phyloP scores from a whole-genome alignment of 2,329 filamentous ascomycete species.

The Diaporthe citriasiana region DNA sequence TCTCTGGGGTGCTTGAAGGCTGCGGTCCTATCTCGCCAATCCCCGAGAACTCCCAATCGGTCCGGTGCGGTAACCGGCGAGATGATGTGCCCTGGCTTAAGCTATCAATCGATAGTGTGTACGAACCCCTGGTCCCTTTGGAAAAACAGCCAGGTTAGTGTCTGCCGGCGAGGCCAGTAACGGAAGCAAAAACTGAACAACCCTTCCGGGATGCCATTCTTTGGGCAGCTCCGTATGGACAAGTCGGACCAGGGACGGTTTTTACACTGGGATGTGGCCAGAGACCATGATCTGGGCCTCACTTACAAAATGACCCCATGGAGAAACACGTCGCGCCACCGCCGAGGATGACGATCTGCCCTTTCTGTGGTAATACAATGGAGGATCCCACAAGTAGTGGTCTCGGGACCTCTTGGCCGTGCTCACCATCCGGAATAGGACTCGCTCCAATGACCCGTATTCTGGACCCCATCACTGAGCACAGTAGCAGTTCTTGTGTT shows the following conservation, averaged over 20 bases:
- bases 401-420: conserved; percentile 49
- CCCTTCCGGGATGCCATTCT: neutral
- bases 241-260: neutral
- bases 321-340: conserved; percentile 92
- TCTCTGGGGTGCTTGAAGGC: conserved; percentile 46
- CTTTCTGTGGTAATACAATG: conserved; percentile 60
- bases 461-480: neutral
- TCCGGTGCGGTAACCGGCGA: neutral
- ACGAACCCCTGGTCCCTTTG: conserved; percentile 71
- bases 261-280: too few species aligned
- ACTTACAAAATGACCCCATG: conserved; percentile 82
- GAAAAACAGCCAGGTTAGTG: neutral
- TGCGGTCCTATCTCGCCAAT: conserved; percentile 28
- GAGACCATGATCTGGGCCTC: neutral
- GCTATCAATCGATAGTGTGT: conserved; percentile 52
- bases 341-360: conserved; percentile 75
- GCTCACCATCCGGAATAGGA: conserved; percentile 6
- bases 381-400: conserved; percentile 82
- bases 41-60: conserved; percentile 37
- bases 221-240: neutral
- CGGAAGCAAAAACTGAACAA: neutral
- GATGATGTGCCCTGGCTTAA: neutral
- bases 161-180: neutral
- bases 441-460: conserved; percentile 42
- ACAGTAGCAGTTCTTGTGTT: conserved; percentile 63